Conservation (phyloP, 2,329 filamentous ascomycete species). For the Clonostachys rosea region DNA sequence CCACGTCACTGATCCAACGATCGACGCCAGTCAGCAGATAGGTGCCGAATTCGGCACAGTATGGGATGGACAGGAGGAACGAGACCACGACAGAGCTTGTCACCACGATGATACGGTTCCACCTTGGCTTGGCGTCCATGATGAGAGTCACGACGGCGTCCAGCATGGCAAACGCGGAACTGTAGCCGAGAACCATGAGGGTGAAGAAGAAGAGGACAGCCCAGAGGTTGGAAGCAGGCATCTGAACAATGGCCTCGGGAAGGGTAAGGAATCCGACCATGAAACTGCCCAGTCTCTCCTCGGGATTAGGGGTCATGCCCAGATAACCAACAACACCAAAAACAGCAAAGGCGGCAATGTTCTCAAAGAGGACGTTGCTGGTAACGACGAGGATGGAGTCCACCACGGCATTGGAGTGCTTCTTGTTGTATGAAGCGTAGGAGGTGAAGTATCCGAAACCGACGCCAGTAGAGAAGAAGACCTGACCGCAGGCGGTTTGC, state of each 20-base stretch:
- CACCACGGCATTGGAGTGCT: conserved; percentile 54
- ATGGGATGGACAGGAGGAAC: conserved; percentile 49
- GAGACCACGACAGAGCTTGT: conserved; percentile 41
- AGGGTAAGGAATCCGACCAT: conserved; percentile 54
- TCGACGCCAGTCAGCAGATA: conserved; percentile 50
- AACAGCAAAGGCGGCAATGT: conserved; percentile 39
- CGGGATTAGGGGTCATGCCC: conserved; percentile 26
- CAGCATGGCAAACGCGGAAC: conserved; percentile 55
- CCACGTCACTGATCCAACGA: conserved; percentile 50
- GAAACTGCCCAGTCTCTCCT: conserved; percentile 41
- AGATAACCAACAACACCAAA: conserved; percentile 52
- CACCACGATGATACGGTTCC: conserved; percentile 41
- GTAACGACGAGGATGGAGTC: conserved; percentile 50
- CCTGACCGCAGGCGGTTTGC: conserved; percentile 56
- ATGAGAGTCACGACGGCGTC: conserved; percentile 49
- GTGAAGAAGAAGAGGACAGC: conserved; percentile 55
- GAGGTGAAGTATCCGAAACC: conserved; percentile 55
- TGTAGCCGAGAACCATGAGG: conserved; percentile 51
- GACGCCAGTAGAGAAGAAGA: conserved; percentile 55
- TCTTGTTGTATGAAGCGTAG: conserved; percentile 54
- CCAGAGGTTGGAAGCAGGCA: conserved; percentile 55
- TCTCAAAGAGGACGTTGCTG: conserved; percentile 53
- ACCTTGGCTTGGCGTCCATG: conserved; percentile 44
- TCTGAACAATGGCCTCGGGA: conserved; percentile 49
- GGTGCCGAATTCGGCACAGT: conserved; percentile 54